These are phyloP conservation scores for Dalechampia spathulata DNA, from an alignment of 441 rosid genomes.

Conservation along the genomic window DNA sequence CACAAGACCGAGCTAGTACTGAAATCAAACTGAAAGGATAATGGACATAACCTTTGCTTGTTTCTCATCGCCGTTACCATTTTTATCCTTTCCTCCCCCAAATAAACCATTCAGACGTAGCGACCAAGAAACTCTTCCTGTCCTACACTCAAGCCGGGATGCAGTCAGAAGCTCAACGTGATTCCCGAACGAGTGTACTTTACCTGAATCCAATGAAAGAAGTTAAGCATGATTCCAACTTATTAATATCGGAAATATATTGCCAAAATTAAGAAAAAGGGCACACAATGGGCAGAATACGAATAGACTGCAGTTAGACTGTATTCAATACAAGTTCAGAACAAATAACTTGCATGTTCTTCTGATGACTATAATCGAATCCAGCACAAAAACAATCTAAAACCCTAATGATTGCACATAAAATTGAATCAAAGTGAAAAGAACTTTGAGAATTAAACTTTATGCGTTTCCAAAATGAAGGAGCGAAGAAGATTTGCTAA, in stretches of 20 bases:
- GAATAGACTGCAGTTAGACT: too few species aligned
- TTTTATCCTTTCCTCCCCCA: conserved; percentile 76
- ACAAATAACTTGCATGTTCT: not conserved
- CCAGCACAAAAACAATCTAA: not conserved
- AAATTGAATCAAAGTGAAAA: not conserved
- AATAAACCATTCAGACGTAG: conserved; percentile 48
- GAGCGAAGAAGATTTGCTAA: too few species aligned
- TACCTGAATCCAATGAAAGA: too few species aligned
- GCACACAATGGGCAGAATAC: too few species aligned
- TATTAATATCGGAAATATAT: too few species aligned
- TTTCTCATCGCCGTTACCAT: conserved; percentile 48
- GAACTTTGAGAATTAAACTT: not conserved
- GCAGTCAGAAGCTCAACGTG: too few species aligned
- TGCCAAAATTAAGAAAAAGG: too few species aligned
- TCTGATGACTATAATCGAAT: too few species aligned
- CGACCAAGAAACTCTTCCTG: too few species aligned
- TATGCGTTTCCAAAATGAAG: not conserved
- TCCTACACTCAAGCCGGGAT: too few species aligned
- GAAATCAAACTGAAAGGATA: conserved; percentile 4
- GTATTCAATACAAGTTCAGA: not conserved
- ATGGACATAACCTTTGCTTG: conserved; percentile 67
- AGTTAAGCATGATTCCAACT: too few species aligned
- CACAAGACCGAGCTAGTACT: not conserved
- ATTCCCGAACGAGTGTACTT: too few species aligned
- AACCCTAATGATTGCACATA: not conserved